These are phyloP conservation scores for Glomus cerebriforme DNA, from an alignment of 192 early-diverging fungal species.

Conservation along the genomic window DNA sequence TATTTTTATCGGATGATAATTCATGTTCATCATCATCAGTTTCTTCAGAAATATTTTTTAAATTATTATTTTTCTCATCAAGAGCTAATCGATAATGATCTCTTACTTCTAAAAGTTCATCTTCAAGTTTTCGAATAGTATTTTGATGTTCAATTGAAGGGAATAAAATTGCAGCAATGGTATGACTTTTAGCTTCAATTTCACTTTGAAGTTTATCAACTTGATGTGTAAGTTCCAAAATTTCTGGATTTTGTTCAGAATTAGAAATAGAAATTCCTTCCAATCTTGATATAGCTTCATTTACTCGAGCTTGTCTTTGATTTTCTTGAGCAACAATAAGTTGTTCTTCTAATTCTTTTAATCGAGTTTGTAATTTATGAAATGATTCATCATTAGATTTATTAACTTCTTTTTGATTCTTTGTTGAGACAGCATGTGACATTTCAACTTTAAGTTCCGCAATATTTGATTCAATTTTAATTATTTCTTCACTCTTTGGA, in stretches of 20 bases:
- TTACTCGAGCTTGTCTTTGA: conserved; percentile 18
- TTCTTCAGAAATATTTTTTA: not conserved
- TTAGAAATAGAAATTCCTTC: not conserved
- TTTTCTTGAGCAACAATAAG: conserved; percentile 1
- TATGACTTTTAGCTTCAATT: conserved; percentile 34
- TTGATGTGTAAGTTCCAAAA: not conserved
- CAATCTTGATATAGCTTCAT: not conserved
- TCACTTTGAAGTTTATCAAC: conserved; percentile 27
- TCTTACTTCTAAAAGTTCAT: conserved; percentile 20
- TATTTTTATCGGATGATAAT: conserved; percentile 5
- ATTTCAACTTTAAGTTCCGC: conserved; percentile 1
- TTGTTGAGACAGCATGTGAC: not conserved
- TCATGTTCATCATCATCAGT: not conserved
- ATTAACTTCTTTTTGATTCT: not conserved
- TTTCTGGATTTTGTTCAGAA: not conserved
- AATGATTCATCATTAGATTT: not conserved
- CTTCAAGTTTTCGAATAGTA: conserved; percentile 16
- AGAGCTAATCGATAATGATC: not conserved
- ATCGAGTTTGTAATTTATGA: not conserved
- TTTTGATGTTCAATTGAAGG: conserved; percentile 29
- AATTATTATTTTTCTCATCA: conserved; percentile 10
- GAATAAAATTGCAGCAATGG: conserved; percentile 25
- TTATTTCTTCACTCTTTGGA: not conserved
- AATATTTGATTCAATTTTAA: conserved; percentile 16
- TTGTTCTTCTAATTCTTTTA: conserved; percentile 30